Base-by-base conservation (phyloP, 306 rosid genomes). In the Casuarina cunninghamiana region DNA sequence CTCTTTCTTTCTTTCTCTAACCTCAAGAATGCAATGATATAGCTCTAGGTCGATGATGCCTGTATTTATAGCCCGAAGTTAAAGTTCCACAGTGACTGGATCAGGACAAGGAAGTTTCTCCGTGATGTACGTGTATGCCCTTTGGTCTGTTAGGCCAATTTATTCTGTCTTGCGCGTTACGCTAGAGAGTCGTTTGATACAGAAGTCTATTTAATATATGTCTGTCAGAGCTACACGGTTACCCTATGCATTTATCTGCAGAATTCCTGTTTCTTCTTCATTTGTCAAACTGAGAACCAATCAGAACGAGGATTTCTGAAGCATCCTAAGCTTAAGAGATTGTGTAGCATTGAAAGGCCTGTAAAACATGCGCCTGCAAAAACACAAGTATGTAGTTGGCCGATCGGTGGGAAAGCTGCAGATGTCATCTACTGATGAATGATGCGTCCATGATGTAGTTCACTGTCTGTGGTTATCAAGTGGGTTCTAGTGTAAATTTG, bases 51-150 rank as follows among this genome's bases (percentile, higher is more conserved):
- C n/a, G 70, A 41, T 11, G 11, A 2, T 75, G 35, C 9, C 3
- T 42, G 57, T 7, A 76, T 69, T 75, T 76, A 69, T 73, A 85
- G 49, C 63, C 4, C 1, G 10, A n/a, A n/a, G 15, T 35, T 73
- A 50, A 1, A 6, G 68, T 15, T 16, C 7, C 16, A 76, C 62
- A 51, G 71, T 85, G 74, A 72, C 6, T 6, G 72, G 77, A 72
- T 37, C 16, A 55, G 83, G 72, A 60, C 77, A 53, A 53, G 74
- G 75, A 86, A 75, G 73, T 81, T 82, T 80, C 74, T n/a, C 67
- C n/a, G 10, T 5, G 42, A 70, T 69, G 55, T 80, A 69, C 84
- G 60, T 72, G 26, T 58, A 66, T 80, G 61, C 73, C 82, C 74
- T 80, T 67, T 12, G 8, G 8, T 77, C 54, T 16, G 3, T 10